Percentiles rank a stretch among this genome's conserved stretches.
These are phyloP conservation scores for Neopestalotiopsis clavispora DNA, from an alignment of 2,329 filamentous ascomycete genomes.

Conservation along the genomic window DNA sequence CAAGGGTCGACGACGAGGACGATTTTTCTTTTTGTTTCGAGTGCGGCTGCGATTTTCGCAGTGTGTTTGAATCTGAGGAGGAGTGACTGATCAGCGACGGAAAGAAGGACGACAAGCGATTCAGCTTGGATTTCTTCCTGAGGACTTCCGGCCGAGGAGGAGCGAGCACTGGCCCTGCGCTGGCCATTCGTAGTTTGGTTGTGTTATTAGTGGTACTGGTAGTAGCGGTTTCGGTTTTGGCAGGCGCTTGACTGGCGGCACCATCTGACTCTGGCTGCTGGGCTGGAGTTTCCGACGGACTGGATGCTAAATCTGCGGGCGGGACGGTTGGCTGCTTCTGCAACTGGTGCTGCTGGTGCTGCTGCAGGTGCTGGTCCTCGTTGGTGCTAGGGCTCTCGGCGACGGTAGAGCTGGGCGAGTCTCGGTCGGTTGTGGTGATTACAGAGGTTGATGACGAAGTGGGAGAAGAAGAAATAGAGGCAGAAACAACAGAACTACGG, in stretches of 20 bases:
- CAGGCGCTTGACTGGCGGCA: constrained; percentile 10
- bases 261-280: not conserved
- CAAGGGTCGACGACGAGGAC: not conserved
- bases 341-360: not conserved
- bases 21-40: constrained; percentile 19
- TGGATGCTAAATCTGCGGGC: constrained; percentile 6
- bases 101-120: constrained; percentile 36
- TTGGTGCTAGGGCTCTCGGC: not conserved
- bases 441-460: not conserved
- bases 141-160: constrained; percentile 21
- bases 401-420: not conserved
- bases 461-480: constrained; percentile 15
- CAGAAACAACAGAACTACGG: constrained; percentile 20
- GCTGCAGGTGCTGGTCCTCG: not conserved
- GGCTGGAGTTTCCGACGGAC: constrained; percentile 2
- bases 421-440: constrained; percentile 4
- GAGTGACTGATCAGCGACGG: constrained; percentile 35
- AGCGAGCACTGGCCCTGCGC: constrained; percentile 20
- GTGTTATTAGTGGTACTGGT: constrained; percentile 3
- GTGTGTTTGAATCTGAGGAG: constrained; percentile 28
- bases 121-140: constrained; percentile 30
- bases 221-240: constrained; percentile 1
- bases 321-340: not conserved
- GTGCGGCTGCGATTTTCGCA: constrained; percentile 32
- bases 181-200: constrained; percentile 10